Conservation (phyloP, 345 rosid species). For the Leavenworthia alabamica region DNA sequence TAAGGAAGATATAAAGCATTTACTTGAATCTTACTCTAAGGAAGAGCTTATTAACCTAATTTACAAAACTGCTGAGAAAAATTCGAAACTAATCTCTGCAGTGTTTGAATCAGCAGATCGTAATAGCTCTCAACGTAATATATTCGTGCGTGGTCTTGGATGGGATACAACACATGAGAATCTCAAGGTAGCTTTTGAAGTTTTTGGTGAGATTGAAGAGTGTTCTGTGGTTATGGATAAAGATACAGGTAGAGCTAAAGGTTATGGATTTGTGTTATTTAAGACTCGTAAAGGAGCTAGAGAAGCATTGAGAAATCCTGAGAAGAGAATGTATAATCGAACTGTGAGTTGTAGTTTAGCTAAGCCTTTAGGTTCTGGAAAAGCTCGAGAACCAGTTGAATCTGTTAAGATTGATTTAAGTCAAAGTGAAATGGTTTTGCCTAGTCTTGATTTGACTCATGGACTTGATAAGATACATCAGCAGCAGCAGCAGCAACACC, state of each 20-base stretch:
- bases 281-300: slow-evolving; percentile 30
- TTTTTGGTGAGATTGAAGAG: slow-evolving; percentile 30
- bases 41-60: slow-evolving; percentile 45
- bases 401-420: slow-evolving; percentile 30
- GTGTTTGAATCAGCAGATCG: slow-evolving; percentile 28
- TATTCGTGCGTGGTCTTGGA: slow-evolving; percentile 40
- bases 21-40: slow-evolving; percentile 42
- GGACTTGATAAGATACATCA: slow-evolving; percentile 10
- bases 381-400: slow-evolving; percentile 18
- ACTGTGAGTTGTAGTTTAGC: slow-evolving; percentile 28
- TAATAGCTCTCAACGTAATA: slow-evolving; percentile 28
- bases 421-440: slow-evolving; percentile 23
- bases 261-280: slow-evolving; percentile 35
- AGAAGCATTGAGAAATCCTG: slow-evolving; percentile 35
- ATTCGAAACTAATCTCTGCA: slow-evolving; percentile 21
- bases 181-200: slow-evolving; percentile 29
- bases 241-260: slow-evolving; percentile 32
- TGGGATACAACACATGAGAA: slow-evolving; percentile 36
- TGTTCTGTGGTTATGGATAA: slow-evolving; percentile 37
- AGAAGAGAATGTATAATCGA: slow-evolving; percentile 35
- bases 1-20: slow-evolving; percentile 20
- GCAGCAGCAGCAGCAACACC: too few species aligned
- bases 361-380: slow-evolving; percentile 18
- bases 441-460: slow-evolving; percentile 3
- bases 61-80: slow-evolving; percentile 22